Base-by-base conservation (phyloP, 768 basidiomycete species). In the Hemileccinum rubropunctum region DNA sequence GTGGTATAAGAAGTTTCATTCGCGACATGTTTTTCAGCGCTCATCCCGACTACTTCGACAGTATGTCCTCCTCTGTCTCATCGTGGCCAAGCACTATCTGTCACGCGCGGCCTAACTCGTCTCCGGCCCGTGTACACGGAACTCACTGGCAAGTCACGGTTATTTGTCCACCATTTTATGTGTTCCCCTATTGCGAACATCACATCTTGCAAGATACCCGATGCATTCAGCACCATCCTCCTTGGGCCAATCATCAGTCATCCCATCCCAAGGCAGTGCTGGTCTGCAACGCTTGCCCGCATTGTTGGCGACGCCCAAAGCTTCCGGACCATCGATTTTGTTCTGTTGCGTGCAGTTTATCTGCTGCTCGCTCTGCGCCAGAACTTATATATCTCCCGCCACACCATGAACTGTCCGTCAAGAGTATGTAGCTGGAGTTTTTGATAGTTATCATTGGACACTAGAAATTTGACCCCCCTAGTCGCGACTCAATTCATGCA, bases 301-400 rank as follows among this genome's bases (percentile, higher is more conserved):
- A 58, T 6, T 64, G 63, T 41, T 30, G 21, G 36, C 17, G 21
- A 36, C 34, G 17, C 8, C 52, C 56, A 9, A 61, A 56, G 27
- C 50, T 28, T 15, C 52, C 53, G 8, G 30, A 64, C 15, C 50
- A 52, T 17, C 47, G 54, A 1, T 66, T 64, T 41, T 64, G 62
- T 7, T 61, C 63, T 5, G 13, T 45, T 15, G 13, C 21, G 8
- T 66, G 63, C 6, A 4, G 14, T 27, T 35, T 26, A 14, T 45
- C 20, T 2, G 58, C 57, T 3, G 56, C 59, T 12, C 43, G 35
- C 6, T 48, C 35, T 4, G 62, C 61, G 2, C 64, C 61, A 2
- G 36, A 36, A 26, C 21, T 64, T 14, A 66, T 33, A 15, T 39
- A 7, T 15, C 58, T 64, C 13, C 34, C 30, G 0, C 42, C 37